Evolutionary conservation across 164 flowering plant species (phyloP), one percentile per base, ranked within the genome.

Genomic region (Amborella trichopoda): DNA sequence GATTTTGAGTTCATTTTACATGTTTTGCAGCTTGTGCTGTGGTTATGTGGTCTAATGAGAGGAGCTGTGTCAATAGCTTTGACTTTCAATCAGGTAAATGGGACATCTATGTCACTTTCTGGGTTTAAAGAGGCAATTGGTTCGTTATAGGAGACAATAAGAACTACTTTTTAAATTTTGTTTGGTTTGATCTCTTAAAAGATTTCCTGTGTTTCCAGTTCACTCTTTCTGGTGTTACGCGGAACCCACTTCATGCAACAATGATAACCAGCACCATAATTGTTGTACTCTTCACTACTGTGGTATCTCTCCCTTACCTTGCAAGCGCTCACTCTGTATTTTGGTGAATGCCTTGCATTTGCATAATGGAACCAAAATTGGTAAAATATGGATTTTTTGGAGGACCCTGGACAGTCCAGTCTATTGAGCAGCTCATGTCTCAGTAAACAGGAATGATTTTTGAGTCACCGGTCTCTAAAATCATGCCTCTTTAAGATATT

Each of bases 11-110:
- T 12, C 5, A 17, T 26, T 1, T 22, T 17, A 17, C n/a, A 37
- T 14, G n/a, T 37, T 44, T 25, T 17, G 30, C 45, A 88, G 94
- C 37, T 78, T 25, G 56, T 90, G 33, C 73, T 90, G 25, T 90
- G 97, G 95, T 90, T 94, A 95, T 95, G 95, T 34, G 95, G 97
- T 24, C 80, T 85, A 3, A 90, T 83, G 86, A 75, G 97, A 65
- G 97, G 97, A 18, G 95, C 95, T 36, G 94, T 85, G 45, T 85
- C 97, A n/a, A 71, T 83, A 32, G 98, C 98, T 43, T 59, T 86
- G 66, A 89, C 91, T 52, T 86, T 73, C 61, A 78, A 69, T 60
- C 95, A 86, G 94, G 94, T 83, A 17, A 14, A 1, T 14, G 20
- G 5, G n/a, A 6, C 13, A n/a, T 37, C 40, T 2, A n/a, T 14